These are phyloP conservation scores for Camellia granthamiana DNA, from an alignment of 148 eudicot genomes.

Conservation along the genomic window DNA sequence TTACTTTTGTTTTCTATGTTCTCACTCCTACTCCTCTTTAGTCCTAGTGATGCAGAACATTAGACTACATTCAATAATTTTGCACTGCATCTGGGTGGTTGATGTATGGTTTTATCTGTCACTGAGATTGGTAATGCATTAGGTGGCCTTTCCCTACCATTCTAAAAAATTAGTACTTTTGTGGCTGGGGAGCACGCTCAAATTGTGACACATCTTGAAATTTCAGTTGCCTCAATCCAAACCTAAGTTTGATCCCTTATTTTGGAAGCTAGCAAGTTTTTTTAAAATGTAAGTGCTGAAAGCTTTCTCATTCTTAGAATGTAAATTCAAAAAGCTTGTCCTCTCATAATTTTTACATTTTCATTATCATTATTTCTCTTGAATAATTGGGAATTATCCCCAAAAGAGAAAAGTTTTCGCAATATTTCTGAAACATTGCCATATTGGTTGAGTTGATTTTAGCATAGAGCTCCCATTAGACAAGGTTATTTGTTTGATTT, in stretches of 20 bases:
- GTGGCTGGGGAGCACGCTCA: too few species aligned
- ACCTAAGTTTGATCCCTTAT: not conserved
- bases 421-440: not conserved
- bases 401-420: not conserved
- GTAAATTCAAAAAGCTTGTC: not conserved
- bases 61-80: too few species aligned
- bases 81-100: too few species aligned
- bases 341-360: constrained; percentile 2
- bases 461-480: not conserved
- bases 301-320: not conserved
- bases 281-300: not conserved
- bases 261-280: not conserved
- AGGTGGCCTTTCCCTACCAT: too few species aligned
- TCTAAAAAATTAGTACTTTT: too few species aligned
- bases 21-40: too few species aligned
- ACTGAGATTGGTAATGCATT: too few species aligned
- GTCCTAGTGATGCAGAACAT: too few species aligned
- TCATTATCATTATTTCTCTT: not conserved
- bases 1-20: too few species aligned
- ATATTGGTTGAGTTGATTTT: not conserved
- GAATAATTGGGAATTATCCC: not conserved
- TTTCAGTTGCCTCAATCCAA: not conserved
- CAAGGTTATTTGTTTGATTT: not conserved
- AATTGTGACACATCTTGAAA: too few species aligned
- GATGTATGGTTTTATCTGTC: too few species aligned